Conservation (phyloP, 139 green algal species). For the Tetratostichococcus sp. region DNA sequence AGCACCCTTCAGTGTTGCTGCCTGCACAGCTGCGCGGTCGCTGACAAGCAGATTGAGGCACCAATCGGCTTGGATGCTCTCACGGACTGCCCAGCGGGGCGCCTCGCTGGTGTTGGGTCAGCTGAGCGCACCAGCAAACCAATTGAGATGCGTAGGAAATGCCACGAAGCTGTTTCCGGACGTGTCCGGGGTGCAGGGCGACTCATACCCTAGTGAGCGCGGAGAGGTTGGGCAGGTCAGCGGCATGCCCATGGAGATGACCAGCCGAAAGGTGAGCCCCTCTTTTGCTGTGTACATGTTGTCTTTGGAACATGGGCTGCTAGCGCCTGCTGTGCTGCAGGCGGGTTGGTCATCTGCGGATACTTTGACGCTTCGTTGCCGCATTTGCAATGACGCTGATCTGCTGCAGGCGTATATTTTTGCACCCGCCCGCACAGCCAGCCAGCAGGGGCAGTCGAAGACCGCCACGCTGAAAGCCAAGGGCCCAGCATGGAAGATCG, state of each 20-base stretch:
- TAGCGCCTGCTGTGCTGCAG: too few relatives aligned
- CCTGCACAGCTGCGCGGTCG: too few relatives aligned
- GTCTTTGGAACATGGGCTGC: too few relatives aligned
- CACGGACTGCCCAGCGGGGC: neutral
- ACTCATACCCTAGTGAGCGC: neutral
- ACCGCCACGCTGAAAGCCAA: slow-evolving; percentile 35
- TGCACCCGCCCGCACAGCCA: slow-evolving; percentile 49
- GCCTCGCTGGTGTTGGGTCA: neutral
- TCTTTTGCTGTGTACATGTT: neutral
- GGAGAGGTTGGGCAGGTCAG: neutral
- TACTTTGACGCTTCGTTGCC: neutral
- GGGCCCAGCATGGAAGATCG: slow-evolving; percentile 70
- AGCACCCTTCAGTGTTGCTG: too few relatives aligned
- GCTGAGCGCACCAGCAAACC: neutral
- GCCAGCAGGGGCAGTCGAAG: slow-evolving; percentile 63
- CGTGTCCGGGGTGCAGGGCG: neutral
- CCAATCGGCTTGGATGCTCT: neutral
- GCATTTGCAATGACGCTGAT: too few relatives aligned
- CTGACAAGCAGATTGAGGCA: too few relatives aligned
- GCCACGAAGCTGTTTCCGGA: neutral
- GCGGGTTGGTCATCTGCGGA: too few relatives aligned
- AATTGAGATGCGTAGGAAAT: neutral
- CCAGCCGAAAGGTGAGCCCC: neutral
- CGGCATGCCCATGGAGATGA: neutral
- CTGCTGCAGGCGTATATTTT: slow-evolving; percentile 67